phyloP scores from a whole-genome alignment of 352 stramenopile genomes.

The Elongisporangium prolatum region DNA sequence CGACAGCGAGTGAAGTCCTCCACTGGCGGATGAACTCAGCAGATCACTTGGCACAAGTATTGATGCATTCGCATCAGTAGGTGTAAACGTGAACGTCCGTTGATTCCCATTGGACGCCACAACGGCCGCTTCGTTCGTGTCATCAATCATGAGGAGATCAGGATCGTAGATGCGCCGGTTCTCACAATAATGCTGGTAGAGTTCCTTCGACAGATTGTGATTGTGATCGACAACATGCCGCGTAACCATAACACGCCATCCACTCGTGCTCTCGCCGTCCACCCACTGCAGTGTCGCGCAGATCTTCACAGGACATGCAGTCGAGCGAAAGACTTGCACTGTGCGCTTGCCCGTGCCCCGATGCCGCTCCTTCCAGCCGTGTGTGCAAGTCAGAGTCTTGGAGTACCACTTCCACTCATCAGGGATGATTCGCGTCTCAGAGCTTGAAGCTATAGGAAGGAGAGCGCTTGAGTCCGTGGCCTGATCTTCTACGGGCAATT shows the following conservation, averaged over 20 bases:
- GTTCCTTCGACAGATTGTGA: slow-evolving; percentile 68
- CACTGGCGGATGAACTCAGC: neutral
- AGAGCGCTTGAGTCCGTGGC: neutral
- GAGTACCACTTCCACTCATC: slow-evolving; percentile 78
- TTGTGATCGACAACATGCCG: slow-evolving; percentile 78
- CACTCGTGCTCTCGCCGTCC: slow-evolving; percentile 4
- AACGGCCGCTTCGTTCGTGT: slow-evolving; percentile 23
- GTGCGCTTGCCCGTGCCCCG: slow-evolving; percentile 60
- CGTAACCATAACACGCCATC: slow-evolving; percentile 70
- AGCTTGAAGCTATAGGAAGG: neutral
- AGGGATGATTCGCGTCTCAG: slow-evolving; percentile 35
- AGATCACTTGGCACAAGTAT: neutral
- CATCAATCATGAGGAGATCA: slow-evolving; percentile 57
- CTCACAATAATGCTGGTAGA: slow-evolving; percentile 74
- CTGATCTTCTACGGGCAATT: neutral
- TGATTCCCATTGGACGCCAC: neutral
- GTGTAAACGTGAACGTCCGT: neutral
- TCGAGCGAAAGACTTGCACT: slow-evolving; percentile 60
- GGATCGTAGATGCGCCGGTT: slow-evolving; percentile 78
- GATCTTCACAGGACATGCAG: slow-evolving; percentile 70
- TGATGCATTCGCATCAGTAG: neutral
- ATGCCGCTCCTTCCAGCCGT: slow-evolving; percentile 78
- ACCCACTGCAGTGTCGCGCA: slow-evolving; percentile 69
- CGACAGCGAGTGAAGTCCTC: neutral
- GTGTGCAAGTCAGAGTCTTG: slow-evolving; percentile 74